phyloP scores from a whole-genome alignment of 2,329 filamentous ascomycete species.

The Pseudogymnoascus sp. region DNA sequence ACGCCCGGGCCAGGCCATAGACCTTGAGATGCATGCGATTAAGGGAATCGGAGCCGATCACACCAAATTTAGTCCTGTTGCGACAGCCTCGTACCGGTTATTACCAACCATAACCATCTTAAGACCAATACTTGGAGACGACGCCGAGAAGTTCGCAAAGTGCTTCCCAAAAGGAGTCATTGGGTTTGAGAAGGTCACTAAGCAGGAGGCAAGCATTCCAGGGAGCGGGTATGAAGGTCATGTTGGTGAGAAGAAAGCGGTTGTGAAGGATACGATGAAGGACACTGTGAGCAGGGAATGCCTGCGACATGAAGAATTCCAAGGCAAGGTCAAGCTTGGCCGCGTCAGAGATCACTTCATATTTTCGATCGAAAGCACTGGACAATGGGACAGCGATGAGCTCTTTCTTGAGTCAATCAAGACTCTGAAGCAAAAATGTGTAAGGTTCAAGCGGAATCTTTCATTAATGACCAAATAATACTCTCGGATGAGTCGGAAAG shows the following conservation, averaged over 20 bases:
- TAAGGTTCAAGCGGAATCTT: constrained; percentile 63
- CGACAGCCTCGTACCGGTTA: constrained; percentile 86
- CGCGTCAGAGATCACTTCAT: constrained; percentile 93
- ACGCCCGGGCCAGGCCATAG: constrained; percentile 79
- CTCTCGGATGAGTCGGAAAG: constrained; percentile 2
- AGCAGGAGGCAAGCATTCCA: constrained; percentile 51
- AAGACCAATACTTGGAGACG: constrained; percentile 73
- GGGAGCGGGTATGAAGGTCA: constrained; percentile 64
- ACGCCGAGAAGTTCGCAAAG: constrained; percentile 79
- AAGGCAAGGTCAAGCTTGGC: constrained; percentile 90
- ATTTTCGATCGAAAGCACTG: constrained; percentile 88
- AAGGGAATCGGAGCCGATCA: constrained; percentile 93
- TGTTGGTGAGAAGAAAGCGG: constrained; percentile 76
- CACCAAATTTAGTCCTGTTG: constrained; percentile 93
- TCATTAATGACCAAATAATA: constrained; percentile 48
- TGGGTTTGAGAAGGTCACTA: constrained; percentile 63
- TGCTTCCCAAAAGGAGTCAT: constrained; percentile 92
- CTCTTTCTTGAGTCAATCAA: constrained; percentile 86
- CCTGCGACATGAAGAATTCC: constrained; percentile 83
- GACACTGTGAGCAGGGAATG: constrained; percentile 94
- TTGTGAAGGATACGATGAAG: constrained; percentile 80
- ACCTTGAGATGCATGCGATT: constrained; percentile 84
- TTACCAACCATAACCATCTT: constrained; percentile 81
- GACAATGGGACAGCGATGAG: constrained; percentile 89
- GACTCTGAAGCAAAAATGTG: constrained; percentile 77